Base-by-base conservation (phyloP, 1,139 yeast genomes). In the Blastobotrys serpentis region DNA sequence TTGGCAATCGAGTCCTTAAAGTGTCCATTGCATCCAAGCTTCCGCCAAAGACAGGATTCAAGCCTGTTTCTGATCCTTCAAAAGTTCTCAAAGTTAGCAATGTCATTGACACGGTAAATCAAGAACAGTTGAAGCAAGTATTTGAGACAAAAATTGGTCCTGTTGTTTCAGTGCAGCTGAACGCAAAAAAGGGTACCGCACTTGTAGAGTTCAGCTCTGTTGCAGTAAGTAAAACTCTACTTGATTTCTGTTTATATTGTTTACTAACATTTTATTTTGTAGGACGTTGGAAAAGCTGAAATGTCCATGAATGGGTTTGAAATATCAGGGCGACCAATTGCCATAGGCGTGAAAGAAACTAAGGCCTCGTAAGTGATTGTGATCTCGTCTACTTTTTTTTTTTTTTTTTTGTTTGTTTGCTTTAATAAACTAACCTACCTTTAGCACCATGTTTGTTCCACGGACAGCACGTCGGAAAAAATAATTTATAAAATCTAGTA, bases 221-320 rank as follows among this genome's bases (percentile, higher is more conserved):
- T 0, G 62, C 67, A 10, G 56, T 33, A 23, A 26, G 41, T 23
- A 33, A 16, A 19, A 30, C 16, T n/a, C n/a, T n/a, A n/a, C n/a
- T n/a, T n/a, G n/a, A n/a, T n/a, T n/a, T n/a, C 7, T 14, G 18
- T 33, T 17, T 4, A 14, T 33, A 4, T 33, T 11, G 13, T 14
- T 14, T 14, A 14, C 40, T 36, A 36, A 36, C 25, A 7, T 6
- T 6, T 14, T 36, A 19, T 29, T 7, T 29, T 29, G 7, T 17
- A 44, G 7, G 76, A 74, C 49, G 78, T 86, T 2, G 92, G 94
- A 0, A 74, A 66, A 48, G 85, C 85, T 0, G 67, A 74, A 0
- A 62, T 85, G 63, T 64, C 65, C 2, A 58, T 83, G n/a, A 73
- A 76, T 36, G 78, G 80, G 0, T 56, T 56, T 8, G 58, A 52